Evolutionary conservation across 768 basidiomycete species (phyloP), one percentile per base, ranked within the genome.

Genomic region (Lactarius hatsudake): DNA sequence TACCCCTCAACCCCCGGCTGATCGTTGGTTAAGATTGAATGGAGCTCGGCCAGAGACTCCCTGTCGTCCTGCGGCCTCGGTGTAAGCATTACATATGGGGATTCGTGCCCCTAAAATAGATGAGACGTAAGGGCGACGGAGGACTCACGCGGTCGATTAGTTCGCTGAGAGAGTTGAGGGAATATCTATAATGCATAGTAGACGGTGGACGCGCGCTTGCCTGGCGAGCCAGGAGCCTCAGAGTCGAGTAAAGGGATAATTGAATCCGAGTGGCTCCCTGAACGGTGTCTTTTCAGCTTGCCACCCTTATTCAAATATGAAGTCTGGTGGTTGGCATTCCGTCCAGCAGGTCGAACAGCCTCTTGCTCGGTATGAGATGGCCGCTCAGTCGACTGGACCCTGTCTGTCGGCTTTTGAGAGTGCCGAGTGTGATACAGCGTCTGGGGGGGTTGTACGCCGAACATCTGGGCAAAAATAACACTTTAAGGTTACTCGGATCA

Each of bases 101-200:
- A 56, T 62, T 51, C 32, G 40, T 40, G 30, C 66, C 66, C 66
- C 61, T 63, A 53, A 62, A 40, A 54, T 30, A 57, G 53, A 56
- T 54, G 45, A 69, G n/a, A 64, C 59, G 60, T 34, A 34, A 26
- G 23, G 69, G 55, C 64, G 64, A 18, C 43, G 28, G 57, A 36
- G 18, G 61, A n/a, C 87, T 63, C 75, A 93, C 91, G 71, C 88
- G 80, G 74, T 93, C 90, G 42, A 94, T 80, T 67, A 94, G 92
- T 73, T 91, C 90, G 65, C 84, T 80, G 64, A 94, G 78, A n/a
- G 92, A 93, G 68, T 88, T 88, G 69, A 94, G 77, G 32, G 92
- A 94, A 68, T 90, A 86, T 65, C 91, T 87, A 72, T 91, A 93
- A 68, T 93, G 89, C 70, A 84, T 79, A n/a, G 76, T 93, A 94